Conservation (phyloP, 2,329 filamentous ascomycete genomes). For the Periconia sp. region DNA sequence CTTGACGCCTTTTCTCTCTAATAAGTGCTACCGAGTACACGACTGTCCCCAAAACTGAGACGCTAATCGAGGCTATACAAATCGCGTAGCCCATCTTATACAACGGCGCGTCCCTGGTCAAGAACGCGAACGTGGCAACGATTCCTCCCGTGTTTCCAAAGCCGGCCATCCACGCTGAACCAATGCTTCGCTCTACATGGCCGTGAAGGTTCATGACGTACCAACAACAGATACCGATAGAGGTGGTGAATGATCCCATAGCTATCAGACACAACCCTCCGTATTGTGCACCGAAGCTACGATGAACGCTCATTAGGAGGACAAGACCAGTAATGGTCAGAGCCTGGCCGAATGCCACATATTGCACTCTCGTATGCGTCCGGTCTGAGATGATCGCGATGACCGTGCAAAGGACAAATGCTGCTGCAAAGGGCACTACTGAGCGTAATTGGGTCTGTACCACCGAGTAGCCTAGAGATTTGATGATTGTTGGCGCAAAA, state of each 20-base stretch:
- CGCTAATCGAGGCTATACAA: constrained; percentile 37
- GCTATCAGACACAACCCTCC: constrained; percentile 35
- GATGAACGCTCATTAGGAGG: constrained; percentile 56
- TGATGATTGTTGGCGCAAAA: constrained; percentile 37
- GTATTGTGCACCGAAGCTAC: constrained; percentile 35
- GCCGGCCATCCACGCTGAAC: constrained; percentile 52
- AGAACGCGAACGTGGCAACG: constrained; percentile 55
- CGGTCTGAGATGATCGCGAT: constrained; percentile 53
- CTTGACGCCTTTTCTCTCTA: too few relatives aligned
- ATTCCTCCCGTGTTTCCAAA: constrained; percentile 58
- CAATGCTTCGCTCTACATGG: constrained; percentile 60
- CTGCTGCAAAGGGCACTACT: constrained; percentile 25
- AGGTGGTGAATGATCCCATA: constrained; percentile 38
- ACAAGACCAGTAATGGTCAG: constrained; percentile 56
- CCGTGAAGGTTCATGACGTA: constrained; percentile 49
- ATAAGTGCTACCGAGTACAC: constrained; percentile 1
- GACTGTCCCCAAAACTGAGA: neutral
- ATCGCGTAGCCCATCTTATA: constrained; percentile 56
- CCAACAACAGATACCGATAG: constrained; percentile 40
- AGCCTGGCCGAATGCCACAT: constrained; percentile 57
- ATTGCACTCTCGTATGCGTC: constrained; percentile 46
- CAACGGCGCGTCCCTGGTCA: constrained; percentile 49
- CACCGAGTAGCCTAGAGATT: constrained; percentile 29
- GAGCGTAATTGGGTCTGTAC: constrained; percentile 31
- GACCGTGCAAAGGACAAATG: constrained; percentile 19